phyloP scores from a whole-genome alignment of 805 yeast species.

The Jamesozyma spencerorum region DNA sequence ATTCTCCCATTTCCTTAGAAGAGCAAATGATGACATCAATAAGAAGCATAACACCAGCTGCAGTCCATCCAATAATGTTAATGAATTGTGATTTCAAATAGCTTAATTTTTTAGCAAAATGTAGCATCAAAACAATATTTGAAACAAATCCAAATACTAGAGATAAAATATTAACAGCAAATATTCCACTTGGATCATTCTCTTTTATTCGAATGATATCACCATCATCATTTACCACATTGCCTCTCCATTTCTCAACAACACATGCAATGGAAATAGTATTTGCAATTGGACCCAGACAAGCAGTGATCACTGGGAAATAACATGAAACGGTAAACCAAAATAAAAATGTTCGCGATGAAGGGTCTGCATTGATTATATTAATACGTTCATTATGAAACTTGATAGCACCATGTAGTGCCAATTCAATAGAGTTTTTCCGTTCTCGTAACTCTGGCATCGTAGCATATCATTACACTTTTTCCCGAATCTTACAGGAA shows the following conservation, averaged over 20 bases:
- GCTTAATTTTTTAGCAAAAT: constrained; percentile 50
- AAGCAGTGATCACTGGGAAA: constrained; percentile 68
- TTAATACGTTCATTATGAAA: constrained; percentile 22
- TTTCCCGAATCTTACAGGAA: no score
- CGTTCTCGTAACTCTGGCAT: constrained; percentile 3
- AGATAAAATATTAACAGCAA: constrained; percentile 52
- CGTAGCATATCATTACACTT: neutral
- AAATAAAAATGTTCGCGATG: constrained; percentile 16
- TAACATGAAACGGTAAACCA: constrained; percentile 66
- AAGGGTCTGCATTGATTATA: constrained; percentile 23
- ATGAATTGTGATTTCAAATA: constrained; percentile 55
- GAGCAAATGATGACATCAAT: constrained; percentile 29
- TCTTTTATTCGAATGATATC: constrained; percentile 9
- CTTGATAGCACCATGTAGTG: constrained; percentile 8
- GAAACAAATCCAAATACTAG: constrained; percentile 58
- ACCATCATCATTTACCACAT: constrained; percentile 1
- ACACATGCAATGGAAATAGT: constrained; percentile 64
- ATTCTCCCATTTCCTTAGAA: constrained; percentile 13
- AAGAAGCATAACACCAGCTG: constrained; percentile 47
- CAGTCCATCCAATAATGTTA: constrained; percentile 55
- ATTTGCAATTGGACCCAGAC: constrained; percentile 71
- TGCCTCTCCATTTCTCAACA: constrained; percentile 54
- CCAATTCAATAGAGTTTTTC: neutral
- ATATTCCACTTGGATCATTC: constrained; percentile 35
- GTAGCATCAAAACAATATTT: constrained; percentile 58